Conservation (phyloP, 768 basidiomycete species). For the Kondoa malvinella region DNA sequence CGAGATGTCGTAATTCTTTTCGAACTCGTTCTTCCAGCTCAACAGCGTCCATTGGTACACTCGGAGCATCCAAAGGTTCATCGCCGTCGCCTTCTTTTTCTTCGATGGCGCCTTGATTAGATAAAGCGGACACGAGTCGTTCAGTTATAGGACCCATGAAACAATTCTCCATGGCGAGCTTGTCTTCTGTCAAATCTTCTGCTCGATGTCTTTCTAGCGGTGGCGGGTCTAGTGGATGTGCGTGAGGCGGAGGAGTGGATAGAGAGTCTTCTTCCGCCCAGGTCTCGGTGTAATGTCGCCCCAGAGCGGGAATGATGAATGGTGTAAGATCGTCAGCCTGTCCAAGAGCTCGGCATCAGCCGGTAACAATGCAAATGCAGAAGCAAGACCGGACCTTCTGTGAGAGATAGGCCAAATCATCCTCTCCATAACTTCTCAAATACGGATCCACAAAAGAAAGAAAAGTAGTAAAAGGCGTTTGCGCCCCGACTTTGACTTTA, state of each 20-base stretch:
- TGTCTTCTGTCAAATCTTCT: conserved; percentile 55
- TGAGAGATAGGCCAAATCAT: conserved; percentile 84
- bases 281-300: conserved; percentile 66
- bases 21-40: conserved; percentile 35
- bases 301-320: conserved; percentile 69
- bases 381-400: conserved; percentile 41
- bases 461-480: conserved; percentile 45
- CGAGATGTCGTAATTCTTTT: conserved; percentile 34
- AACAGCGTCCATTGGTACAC: conserved; percentile 38
- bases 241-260: not conserved
- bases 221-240: conserved; percentile 19
- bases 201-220: conserved; percentile 39
- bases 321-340: conserved; percentile 68
- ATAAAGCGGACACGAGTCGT: conserved; percentile 7
- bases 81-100: conserved; percentile 47
- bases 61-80: conserved; percentile 57
- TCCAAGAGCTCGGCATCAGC: conserved; percentile 10
- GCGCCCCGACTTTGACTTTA: conserved; percentile 32
- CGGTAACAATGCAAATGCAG: not conserved
- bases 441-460: conserved; percentile 79
- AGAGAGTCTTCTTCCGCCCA: conserved; percentile 81
- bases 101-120: conserved; percentile 1
- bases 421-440: conserved; percentile 74
- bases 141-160: conserved; percentile 16
- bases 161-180: conserved; percentile 45